Percentiles rank a stretch among this genome's conserved stretches.
Evolutionary conservation across 2,329 filamentous ascomycete species (phyloP).

Genomic region (Stagonosporopsis tanaceti): DNA sequence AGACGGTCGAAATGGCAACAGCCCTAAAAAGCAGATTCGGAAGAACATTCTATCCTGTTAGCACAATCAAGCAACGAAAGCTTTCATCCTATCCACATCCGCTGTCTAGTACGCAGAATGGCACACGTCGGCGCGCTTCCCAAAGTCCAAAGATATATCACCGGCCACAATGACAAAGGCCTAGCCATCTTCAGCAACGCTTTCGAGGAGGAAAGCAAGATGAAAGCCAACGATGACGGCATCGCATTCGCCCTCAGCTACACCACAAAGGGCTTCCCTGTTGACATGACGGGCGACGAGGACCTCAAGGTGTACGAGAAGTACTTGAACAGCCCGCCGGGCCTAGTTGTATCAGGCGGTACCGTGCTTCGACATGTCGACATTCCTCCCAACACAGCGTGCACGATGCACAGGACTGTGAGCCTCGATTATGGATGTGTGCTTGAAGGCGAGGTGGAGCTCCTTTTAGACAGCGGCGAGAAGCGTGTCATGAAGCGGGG

Average conservation of each 20-base stretch:
- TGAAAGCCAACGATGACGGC: constrained; percentile 52
- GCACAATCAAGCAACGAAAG: background rate
- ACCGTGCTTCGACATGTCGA: constrained; percentile 57
- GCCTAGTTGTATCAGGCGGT: constrained; percentile 58
- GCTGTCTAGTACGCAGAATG: constrained; percentile 28
- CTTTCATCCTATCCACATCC: background rate
- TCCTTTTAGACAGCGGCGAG: constrained; percentile 51
- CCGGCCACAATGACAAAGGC: constrained; percentile 45
- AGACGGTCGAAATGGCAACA: background rate
- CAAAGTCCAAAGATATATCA: constrained; percentile 49
- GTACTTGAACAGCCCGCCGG: constrained; percentile 57
- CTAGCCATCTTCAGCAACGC: constrained; percentile 49
- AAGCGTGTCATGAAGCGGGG: constrained; percentile 47
- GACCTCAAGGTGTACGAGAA: constrained; percentile 58
- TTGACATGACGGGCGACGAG: constrained; percentile 54
- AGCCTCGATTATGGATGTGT: constrained; percentile 52
- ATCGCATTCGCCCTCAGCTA: constrained; percentile 61
- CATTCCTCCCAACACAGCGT: constrained; percentile 44
- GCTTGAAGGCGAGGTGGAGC: constrained; percentile 50
- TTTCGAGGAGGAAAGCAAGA: constrained; percentile 47
- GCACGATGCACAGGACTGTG: constrained; percentile 53
- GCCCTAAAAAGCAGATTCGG: background rate
- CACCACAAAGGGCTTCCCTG: constrained; percentile 58
- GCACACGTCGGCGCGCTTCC: constrained; percentile 43
- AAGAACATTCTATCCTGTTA: background rate